Percentiles rank a stretch among this genome's conserved stretches.
These are phyloP conservation scores for Acanthamoeba royreba DNA, from an alignment of 208 protist species.

Conservation along the genomic window DNA sequence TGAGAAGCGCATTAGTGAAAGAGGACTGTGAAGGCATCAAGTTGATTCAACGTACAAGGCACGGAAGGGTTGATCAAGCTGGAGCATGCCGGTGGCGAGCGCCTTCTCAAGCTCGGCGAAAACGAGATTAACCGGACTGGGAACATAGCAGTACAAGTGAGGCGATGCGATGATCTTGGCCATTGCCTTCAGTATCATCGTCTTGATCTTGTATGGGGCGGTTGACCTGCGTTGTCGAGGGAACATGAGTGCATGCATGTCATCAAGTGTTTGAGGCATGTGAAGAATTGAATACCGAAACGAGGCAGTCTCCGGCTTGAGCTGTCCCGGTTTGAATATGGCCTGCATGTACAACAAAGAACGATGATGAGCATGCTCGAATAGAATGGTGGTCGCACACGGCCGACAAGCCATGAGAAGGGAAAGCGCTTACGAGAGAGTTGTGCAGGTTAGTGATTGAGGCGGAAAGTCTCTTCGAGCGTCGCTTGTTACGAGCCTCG, in stretches of 20 bases:
- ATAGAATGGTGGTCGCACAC: not conserved
- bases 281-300: no score
- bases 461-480: constrained; percentile 10
- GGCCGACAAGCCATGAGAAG: not conserved
- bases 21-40: not conserved
- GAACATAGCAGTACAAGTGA: not conserved
- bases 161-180: not conserved
- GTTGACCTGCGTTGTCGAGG: no score
- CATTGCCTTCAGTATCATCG: not conserved
- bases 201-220: not conserved
- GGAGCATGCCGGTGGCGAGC: not conserved
- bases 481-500: constrained; percentile 11
- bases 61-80: not conserved
- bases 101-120: constrained; percentile 28
- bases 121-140: constrained; percentile 35
- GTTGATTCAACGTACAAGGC: not conserved
- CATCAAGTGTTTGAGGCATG: no score
- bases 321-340: not conserved
- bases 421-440: not conserved
- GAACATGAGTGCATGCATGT: no score
- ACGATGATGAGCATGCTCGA: not conserved
- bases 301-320: not conserved
- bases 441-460: constrained; percentile 20
- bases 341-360: not conserved
- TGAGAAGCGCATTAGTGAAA: not conserved